Base-by-base conservation (phyloP, 768 basidiomycete species). In the Tulasnella sp. region DNA sequence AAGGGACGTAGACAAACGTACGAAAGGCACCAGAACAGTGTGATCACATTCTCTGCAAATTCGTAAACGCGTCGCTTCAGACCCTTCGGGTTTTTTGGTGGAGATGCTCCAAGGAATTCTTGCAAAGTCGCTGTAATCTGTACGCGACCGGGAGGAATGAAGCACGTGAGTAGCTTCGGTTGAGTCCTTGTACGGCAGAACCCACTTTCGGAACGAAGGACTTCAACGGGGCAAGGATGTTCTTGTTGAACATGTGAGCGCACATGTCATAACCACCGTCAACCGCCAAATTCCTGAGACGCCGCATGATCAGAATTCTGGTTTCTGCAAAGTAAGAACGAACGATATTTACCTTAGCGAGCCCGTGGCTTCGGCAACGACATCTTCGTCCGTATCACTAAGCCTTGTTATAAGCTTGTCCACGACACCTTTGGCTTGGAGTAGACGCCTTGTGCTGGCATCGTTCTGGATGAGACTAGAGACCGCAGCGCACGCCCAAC, bases 181-280 rank as follows among this genome's bases (percentile, higher is more conserved):
- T 16, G 16, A 16, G 16, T 1, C 14, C 3, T 46, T 46, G 46
- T 16, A 20, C 0, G 8, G 24, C 3, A 22, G 14, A 16, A 22
- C 77, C 60, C 82, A 94, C 96, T 88, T 95, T 96, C 9, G 93
- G 92, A 24, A 96, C 88, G 83, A 95, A 94, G 0, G 90, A 89
- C 83, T 89, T 91, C 80, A 96, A 86, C 2, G 94, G 94, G 8
- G 92, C 89, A 75, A 98, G 88, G 72, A 98, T 92, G 83, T 94
- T 95, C 87, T 98, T 98, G 86, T 98, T 98, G 87, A 93, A 97
- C 95, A 98, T 97, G 86, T 98, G 96, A 1, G 94, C 95, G 83
- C 96, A 97, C 73, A 98, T 94, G 82, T 98, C 96, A 84, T 95
- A 94, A 76, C 97, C 97, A 22, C 96, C 97, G 84, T 98, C 97